A percentile compares a stretch with the other conserved stretches of the same genome.
Evolutionary conservation across 495 filamentous ascomycete genomes (phyloP).

Genomic region (Daldinia decipiens): DNA sequence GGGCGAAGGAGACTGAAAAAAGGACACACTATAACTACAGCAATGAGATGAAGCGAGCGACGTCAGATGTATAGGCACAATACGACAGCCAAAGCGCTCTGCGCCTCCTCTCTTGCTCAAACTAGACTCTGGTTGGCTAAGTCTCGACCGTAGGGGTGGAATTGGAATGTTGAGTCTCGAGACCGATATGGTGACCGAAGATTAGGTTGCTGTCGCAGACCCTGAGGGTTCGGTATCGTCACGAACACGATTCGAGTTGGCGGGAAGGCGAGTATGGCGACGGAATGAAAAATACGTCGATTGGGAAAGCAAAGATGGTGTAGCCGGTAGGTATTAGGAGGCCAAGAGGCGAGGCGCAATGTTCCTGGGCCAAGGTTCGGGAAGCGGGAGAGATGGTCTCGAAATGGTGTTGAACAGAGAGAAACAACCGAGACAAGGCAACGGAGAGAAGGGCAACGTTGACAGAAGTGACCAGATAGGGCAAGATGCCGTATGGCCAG

Average conservation of each 20-base stretch:
- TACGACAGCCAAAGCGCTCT: slow-evolving; percentile 35
- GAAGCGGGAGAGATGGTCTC: slow-evolving; percentile 17
- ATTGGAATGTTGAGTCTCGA: slow-evolving; percentile 43
- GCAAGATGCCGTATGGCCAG: slow-evolving; percentile 23
- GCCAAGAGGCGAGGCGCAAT: slow-evolving; percentile 30
- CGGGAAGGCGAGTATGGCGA: slow-evolving; percentile 23
- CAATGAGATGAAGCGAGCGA: slow-evolving; percentile 45
- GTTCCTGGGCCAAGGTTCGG: slow-evolving; percentile 28
- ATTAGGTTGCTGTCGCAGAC: slow-evolving; percentile 32
- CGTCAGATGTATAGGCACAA: slow-evolving; percentile 33
- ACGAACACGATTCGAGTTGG: slow-evolving; percentile 24
- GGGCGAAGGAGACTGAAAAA: slow-evolving; percentile 33
- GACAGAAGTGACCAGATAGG: slow-evolving; percentile 37
- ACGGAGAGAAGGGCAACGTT: slow-evolving; percentile 27
- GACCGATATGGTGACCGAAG: slow-evolving; percentile 17
- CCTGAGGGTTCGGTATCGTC: slow-evolving; percentile 24
- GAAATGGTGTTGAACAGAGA: slow-evolving; percentile 23
- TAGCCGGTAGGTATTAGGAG: slow-evolving; percentile 20
- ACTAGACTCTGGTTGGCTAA: slow-evolving; percentile 20
- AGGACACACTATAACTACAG: slow-evolving; percentile 31
- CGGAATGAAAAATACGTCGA: slow-evolving; percentile 11
- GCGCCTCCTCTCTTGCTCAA: slow-evolving; percentile 33
- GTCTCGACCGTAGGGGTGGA: slow-evolving; percentile 26
- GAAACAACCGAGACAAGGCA: slow-evolving; percentile 13
- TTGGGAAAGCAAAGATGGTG: slow-evolving; percentile 10